Percentiles rank a stretch among this genome's conserved stretches.
These are phyloP conservation scores for Hevea brasiliensis DNA, from an alignment of 345 rosid genomes.

Conservation along the genomic window DNA sequence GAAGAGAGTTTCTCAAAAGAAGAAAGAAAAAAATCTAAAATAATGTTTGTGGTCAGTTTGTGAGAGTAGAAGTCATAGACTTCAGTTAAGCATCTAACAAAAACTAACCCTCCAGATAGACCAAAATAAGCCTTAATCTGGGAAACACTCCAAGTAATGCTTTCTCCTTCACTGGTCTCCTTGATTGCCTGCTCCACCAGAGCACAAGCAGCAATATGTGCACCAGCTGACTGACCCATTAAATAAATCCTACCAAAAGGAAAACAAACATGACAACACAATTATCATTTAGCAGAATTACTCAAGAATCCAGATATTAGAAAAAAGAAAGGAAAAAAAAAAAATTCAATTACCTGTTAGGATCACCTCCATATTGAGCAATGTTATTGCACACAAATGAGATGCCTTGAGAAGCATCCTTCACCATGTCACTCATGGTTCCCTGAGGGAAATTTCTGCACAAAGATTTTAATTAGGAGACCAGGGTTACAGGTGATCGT, in stretches of 20 bases:
- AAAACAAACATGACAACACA: conserved; percentile 10
- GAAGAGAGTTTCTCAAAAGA: not conserved
- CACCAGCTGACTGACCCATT: conserved; percentile 99
- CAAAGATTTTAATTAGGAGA: conserved; percentile 15
- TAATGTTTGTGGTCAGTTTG: not conserved
- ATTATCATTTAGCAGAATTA: not conserved
- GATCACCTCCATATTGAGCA: conserved; percentile 90
- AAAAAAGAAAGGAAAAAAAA: not conserved
- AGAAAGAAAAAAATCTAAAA: not conserved
- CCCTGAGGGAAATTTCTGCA: conserved; percentile 97
- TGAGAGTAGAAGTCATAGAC: not conserved
- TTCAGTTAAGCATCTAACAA: not conserved
- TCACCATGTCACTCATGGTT: conserved; percentile 88
- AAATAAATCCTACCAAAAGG: conserved; percentile 61
- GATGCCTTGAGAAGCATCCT: conserved; percentile 89
- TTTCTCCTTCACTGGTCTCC: conserved; percentile 75
- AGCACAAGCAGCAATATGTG: conserved; percentile 90
- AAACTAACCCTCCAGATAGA: conserved; percentile 84
- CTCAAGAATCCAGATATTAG: not conserved
- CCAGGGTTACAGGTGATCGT: not conserved
- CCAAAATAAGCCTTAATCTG: conserved; percentile 88
- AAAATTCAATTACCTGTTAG: conserved; percentile 53
- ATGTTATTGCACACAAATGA: conserved; percentile 80
- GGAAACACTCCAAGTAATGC: conserved; percentile 76
- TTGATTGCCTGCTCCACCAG: conserved; percentile 88